Evolutionary conservation across 1,284 basidiomycete genomes (phyloP).

Genomic region (Sporisorium graminicola): DNA sequence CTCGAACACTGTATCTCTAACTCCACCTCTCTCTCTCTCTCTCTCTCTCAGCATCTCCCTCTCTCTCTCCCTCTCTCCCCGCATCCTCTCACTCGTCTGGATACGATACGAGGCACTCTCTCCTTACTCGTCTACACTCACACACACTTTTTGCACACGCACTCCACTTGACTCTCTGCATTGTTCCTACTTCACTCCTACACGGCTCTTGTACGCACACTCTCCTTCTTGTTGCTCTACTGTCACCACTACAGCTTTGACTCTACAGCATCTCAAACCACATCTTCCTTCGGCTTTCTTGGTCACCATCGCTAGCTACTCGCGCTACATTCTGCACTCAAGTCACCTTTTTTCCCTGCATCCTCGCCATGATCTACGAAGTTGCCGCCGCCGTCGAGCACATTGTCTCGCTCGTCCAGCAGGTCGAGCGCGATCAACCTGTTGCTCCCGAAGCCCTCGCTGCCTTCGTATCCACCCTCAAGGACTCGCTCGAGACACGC

Average conservation of each 20-base stretch:
- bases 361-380: constrained; percentile 49
- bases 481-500: constrained; percentile 40
- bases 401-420: constrained; percentile 33
- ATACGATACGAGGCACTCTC: constrained; percentile 30
- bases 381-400: constrained; percentile 49
- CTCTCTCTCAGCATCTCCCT: neutral
- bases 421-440: constrained; percentile 10
- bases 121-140: neutral
- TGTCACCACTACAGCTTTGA: neutral
- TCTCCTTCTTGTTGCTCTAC: neutral
- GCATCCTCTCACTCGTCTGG: constrained; percentile 42
- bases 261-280: neutral
- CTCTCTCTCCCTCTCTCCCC: too few species aligned
- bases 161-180: neutral
- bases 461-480: constrained; percentile 44
- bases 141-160: neutral
- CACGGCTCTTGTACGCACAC: neutral
- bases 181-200: neutral
- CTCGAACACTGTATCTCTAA: constrained; percentile 9
- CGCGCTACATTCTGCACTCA: neutral
- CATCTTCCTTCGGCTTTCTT: neutral
- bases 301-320: neutral
- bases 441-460: constrained; percentile 30
- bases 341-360: neutral
- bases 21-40: neutral